Percentiles rank a stretch among this genome's conserved stretches.
phyloP scores from a whole-genome alignment of 345 rosid species.

The Lepidium africanum region DNA sequence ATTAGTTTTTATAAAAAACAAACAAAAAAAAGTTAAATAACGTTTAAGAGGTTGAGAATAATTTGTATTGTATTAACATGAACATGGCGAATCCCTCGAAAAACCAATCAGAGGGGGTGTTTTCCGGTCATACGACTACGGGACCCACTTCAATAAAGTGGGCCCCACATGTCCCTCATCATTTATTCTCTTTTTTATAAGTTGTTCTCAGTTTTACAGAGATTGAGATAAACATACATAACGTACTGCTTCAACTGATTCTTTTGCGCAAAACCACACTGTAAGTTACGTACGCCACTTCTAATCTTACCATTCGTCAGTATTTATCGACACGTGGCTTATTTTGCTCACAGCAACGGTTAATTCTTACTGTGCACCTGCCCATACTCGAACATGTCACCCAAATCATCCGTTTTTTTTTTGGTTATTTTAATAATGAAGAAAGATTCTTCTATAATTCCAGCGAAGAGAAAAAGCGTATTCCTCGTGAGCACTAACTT shows the following conservation, averaged over 20 bases:
- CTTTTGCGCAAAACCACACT: slow-evolving; percentile 14
- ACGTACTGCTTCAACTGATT: slow-evolving; percentile 8
- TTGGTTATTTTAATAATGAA: background rate
- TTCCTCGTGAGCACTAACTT: slow-evolving; percentile 43
- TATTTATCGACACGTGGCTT: slow-evolving; percentile 1
- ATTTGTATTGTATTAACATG: slow-evolving; percentile 4
- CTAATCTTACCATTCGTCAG: slow-evolving; percentile 12
- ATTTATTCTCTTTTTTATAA: slow-evolving; percentile 1
- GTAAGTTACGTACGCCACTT: slow-evolving; percentile 17
- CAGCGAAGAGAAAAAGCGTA: slow-evolving; percentile 33
- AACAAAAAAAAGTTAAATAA: too few species aligned
- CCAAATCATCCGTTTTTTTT: background rate
- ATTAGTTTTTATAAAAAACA: too few species aligned
- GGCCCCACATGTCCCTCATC: slow-evolving; percentile 23
- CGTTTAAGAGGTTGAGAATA: too few species aligned
- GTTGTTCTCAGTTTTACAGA: slow-evolving; percentile 5
- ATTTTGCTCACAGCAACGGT: background rate
- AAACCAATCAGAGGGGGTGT: slow-evolving; percentile 31
- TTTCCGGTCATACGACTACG: slow-evolving; percentile 6
- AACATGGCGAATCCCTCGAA: slow-evolving; percentile 2
- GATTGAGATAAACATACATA: slow-evolving; percentile 6
- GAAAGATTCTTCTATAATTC: slow-evolving; percentile 29
- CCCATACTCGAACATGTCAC: slow-evolving; percentile 10
- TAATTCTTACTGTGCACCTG: background rate
- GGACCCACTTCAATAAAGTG: background rate